Conservation (phyloP, 1,284 basidiomycete species). For the Trichosporon inkin region DNA sequence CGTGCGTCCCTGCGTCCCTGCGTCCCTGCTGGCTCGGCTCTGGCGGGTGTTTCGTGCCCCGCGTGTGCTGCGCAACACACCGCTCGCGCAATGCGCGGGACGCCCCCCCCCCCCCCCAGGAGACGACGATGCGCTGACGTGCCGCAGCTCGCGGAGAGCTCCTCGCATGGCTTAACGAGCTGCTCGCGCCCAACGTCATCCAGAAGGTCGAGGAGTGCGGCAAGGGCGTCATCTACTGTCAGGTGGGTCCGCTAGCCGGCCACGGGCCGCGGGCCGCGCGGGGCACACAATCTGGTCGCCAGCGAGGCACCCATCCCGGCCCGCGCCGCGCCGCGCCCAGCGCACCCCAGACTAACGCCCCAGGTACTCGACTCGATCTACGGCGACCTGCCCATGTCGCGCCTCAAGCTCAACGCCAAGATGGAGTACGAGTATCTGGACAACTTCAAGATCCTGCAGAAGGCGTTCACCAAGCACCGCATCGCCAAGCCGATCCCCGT, state of each 20-base stretch:
- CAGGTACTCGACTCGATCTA: constrained; percentile 85
- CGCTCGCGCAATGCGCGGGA: too few relatives aligned
- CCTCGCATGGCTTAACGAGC: constrained; percentile 87
- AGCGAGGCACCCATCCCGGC: too few relatives aligned
- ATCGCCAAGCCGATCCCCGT: constrained; percentile 85
- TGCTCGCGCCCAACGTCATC: constrained; percentile 67
- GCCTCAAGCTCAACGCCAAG: constrained; percentile 88
- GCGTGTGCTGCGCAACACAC: too few relatives aligned
- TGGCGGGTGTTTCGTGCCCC: too few relatives aligned
- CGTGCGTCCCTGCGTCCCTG: too few relatives aligned
- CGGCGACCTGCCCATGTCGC: constrained; percentile 77
- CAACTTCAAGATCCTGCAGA: constrained; percentile 94
- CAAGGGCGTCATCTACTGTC: constrained; percentile 81
- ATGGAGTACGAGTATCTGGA: constrained; percentile 94
- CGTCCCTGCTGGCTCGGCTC: too few relatives aligned
- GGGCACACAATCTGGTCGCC: too few relatives aligned
- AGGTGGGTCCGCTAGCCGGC: constrained; percentile 50
- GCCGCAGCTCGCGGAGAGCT: constrained; percentile 68
- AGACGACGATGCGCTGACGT: not conserved
- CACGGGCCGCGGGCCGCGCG: not conserved
- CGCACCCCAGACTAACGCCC: too few relatives aligned
- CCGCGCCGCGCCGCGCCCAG: too few relatives aligned
- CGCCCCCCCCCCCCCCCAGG: too few relatives aligned
- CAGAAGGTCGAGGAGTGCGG: constrained; percentile 95
- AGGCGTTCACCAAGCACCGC: constrained; percentile 77